Evolutionary conservation across 2,329 filamentous ascomycete species (phyloP).

Genomic region (Phialocephala subalpina): DNA sequence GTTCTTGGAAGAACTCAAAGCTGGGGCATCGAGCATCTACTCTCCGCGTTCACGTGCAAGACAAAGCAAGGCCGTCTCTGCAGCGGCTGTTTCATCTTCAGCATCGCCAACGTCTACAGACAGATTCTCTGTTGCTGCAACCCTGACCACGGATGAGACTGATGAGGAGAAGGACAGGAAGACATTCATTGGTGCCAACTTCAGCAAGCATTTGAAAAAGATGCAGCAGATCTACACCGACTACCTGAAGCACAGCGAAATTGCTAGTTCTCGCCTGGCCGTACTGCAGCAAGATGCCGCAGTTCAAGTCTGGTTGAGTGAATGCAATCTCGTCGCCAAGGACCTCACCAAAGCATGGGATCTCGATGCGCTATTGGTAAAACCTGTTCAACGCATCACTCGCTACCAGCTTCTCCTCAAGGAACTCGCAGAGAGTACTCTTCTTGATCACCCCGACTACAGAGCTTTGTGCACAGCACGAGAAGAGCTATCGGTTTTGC

Average conservation of each 20-base stretch:
- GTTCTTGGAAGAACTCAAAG: conserved; percentile 83
- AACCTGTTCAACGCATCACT: conserved; percentile 92
- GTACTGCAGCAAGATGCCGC: conserved; percentile 69
- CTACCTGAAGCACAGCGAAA: conserved; percentile 69
- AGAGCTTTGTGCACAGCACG: conserved; percentile 64
- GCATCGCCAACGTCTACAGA: conserved; percentile 30
- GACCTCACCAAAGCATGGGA: conserved; percentile 96
- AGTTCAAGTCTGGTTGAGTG: conserved; percentile 85
- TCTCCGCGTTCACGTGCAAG: conserved; percentile 60
- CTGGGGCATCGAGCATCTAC: conserved; percentile 82
- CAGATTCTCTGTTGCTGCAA: conserved; percentile 36
- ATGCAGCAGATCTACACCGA: conserved; percentile 69
- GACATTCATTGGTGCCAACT: conserved; percentile 42
- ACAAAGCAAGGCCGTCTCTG: conserved; percentile 40
- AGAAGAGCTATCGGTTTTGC: conserved; percentile 67
- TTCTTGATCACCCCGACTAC: conserved; percentile 84
- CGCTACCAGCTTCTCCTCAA: conserved; percentile 91
- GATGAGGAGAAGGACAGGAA: conserved; percentile 43
- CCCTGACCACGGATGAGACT: conserved; percentile 36
- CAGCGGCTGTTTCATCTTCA: conserved; percentile 19
- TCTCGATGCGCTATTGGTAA: conserved; percentile 93
- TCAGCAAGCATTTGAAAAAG: conserved; percentile 59
- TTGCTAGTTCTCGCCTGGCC: conserved; percentile 66
- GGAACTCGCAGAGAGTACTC: conserved; percentile 81
- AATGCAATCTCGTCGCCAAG: conserved; percentile 91